These are phyloP conservation scores for Cercospora zeina DNA, from an alignment of 2,329 filamentous ascomycete genomes.

Conservation along the genomic window DNA sequence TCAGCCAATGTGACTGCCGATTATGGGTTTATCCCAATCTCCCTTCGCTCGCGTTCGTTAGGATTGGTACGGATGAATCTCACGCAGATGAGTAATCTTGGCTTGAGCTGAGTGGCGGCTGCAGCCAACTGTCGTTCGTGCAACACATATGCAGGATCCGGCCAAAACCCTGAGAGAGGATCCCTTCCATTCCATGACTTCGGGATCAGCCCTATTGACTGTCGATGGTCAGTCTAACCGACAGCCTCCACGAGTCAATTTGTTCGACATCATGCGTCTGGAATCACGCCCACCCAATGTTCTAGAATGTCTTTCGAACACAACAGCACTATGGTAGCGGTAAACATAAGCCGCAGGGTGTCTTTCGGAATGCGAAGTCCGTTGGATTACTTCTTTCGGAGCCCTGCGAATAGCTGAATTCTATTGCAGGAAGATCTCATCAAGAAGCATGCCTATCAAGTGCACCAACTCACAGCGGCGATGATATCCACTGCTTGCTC, in stretches of 20 bases:
- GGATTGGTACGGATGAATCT: not conserved
- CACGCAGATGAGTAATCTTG: slow-evolving; percentile 3
- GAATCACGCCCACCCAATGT: not conserved
- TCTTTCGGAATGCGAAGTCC: too few species aligned
- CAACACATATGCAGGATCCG: not conserved
- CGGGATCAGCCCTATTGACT: not conserved
- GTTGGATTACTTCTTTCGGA: too few species aligned
- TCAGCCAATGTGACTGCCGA: not conserved
- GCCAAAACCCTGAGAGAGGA: not conserved
- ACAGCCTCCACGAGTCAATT: not conserved
- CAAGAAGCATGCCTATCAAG: not conserved
- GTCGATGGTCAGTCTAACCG: not conserved
- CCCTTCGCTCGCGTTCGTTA: not conserved
- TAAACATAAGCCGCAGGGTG: not conserved
- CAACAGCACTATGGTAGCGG: not conserved
- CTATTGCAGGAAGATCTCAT: too few species aligned
- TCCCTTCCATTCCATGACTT: not conserved
- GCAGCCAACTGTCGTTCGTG: not conserved
- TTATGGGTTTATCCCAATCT: not conserved
- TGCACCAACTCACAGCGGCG: slow-evolving; percentile 9
- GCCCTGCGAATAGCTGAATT: too few species aligned
- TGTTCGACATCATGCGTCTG: not conserved
- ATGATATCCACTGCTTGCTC: slow-evolving; percentile 37
- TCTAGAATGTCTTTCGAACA: not conserved
- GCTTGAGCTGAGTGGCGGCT: not conserved